Base-by-base conservation (phyloP, 495 filamentous ascomycete species). In the Hypoxylon lienhwacheense region DNA sequence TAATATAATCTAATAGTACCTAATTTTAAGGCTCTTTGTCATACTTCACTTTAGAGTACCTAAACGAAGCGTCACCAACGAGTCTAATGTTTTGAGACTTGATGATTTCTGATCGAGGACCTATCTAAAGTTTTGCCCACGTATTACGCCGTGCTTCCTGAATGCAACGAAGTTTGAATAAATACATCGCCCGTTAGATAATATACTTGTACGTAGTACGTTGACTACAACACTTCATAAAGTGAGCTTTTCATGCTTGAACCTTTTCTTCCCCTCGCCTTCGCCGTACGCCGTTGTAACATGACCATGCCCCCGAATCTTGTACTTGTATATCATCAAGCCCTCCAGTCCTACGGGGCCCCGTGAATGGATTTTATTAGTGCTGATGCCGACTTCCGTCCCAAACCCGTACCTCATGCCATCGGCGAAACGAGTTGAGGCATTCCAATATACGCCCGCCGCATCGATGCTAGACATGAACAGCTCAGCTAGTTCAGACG, bases 341-440 rank as follows among this genome's bases (percentile, higher is more conserved):
- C 93, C 93, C 66, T 97, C 92, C 34, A 98, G 71, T 11, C 93
- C 93, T 8, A 98, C 93, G 0, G 93, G 93, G 1, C 93, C 93
- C 28, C 93, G 78, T 5, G 89, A 87, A 64, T 98, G 93, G 44
- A 98, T 96, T 73, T 97, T 98, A 72, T 97, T 98, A 34, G 93
- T 98, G 71, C 89, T 95, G 67, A 98, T 96, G 29, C 93, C 93
- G 1, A 98, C 93, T 70, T 99, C 93, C 0, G 93, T 97, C 24
- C 93, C 93, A 73, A 99, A 97, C 2, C 93, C 93, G 69, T 90
- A 99, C 21, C 93, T 80, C 85, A 95, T 96, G 2, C 93, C 93
- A 65, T 99, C 93, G 3, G 92, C 90, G 70, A 99, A 93, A 15
- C 93, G 80, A 7, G 89, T 93, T 12, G 89, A 95, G 12, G 91